Conservation (phyloP, 106 monocot species). For the Allium sativum region DNA sequence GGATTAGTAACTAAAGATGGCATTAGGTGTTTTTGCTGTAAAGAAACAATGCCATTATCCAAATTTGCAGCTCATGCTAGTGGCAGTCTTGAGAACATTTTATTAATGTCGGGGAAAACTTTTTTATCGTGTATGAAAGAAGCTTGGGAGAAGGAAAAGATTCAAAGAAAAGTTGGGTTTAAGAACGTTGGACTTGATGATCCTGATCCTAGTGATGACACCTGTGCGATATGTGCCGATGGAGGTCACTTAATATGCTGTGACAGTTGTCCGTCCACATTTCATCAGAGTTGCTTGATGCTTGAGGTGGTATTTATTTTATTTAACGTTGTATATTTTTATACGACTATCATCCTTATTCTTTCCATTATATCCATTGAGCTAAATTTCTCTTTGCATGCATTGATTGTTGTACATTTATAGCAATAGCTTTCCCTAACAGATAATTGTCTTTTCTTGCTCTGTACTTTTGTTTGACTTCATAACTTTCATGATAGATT, state of each 20-base stretch:
- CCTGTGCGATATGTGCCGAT: constrained; percentile 72
- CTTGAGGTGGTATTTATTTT: constrained; percentile 30
- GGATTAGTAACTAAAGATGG: constrained; percentile 31
- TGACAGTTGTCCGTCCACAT: constrained; percentile 67
- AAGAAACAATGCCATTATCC: constrained; percentile 20
- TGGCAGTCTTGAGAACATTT: constrained; percentile 21
- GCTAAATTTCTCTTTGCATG: too few species aligned
- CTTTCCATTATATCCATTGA: too few species aligned
- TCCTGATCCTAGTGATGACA: constrained; percentile 62
- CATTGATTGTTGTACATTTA: too few species aligned
- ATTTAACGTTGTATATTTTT: not conserved
- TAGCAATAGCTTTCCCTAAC: too few species aligned
- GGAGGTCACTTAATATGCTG: constrained; percentile 66
- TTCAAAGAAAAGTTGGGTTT: constrained; percentile 15
- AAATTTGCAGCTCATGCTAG: constrained; percentile 53
- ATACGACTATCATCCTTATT: not conserved
- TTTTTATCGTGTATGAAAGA: constrained; percentile 37
- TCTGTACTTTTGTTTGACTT: too few species aligned
- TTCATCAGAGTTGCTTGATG: constrained; percentile 59
- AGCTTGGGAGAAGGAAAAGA: constrained; percentile 41
- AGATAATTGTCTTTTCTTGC: too few species aligned
- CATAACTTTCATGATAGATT: too few species aligned
- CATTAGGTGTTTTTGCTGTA: constrained; percentile 46
- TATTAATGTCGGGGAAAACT: constrained; percentile 44
- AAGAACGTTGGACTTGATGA: constrained; percentile 12